Base-by-base conservation (phyloP, 768 basidiomycete species). In the Termitomyces sp. region DNA sequence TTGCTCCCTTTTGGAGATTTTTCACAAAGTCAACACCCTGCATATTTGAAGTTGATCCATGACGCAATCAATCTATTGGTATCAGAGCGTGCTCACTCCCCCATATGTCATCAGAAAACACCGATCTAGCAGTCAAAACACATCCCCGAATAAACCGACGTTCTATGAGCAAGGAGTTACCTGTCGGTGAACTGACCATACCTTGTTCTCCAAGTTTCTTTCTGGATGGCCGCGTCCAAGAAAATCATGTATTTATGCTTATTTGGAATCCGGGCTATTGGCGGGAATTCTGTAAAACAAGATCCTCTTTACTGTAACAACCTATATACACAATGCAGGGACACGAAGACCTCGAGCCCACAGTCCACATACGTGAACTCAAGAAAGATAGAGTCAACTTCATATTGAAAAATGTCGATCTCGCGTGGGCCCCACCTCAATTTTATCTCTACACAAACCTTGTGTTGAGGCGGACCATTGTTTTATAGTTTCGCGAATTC, bases 351-450 rank as follows among this genome's bases (percentile, higher is more conserved):
- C 65, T 74, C 53, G 89, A 90, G 60, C 87, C 90, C 11, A 81
- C 81, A 28, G 89, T 94, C 22, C 84, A 87, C 55, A 93, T 94
- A 70, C 87, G 92, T 55, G 87, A 93, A 63, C 74, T 96, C 54
- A 87, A 91, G 67, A 84, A 83, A 67, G 92, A 96, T 67, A 79
- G 83, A 59, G 92, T 94, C 60, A 89, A 92, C 66, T 98, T 98
- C 66, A 87, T 95, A 13, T 77, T 99, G 11, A 90, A 93, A 70
- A 96, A 97, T 81, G 95, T 98, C 38, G 95, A 98, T 73, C 81
- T 98, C 68, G 92, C 90, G 94, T 96, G 71, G 71, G 93, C 44
- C 24, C 40, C 52, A 20, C 67, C 46, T 59, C 52, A 52, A 54
- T 51, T 30, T 33, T 38, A 46, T 8, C 40, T 47, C 38, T n/a